A percentile compares a stretch with the other conserved stretches of the same genome.
phyloP scores from a whole-genome alignment of 1,139 yeast species.

The Magnusiomyces ingens region DNA sequence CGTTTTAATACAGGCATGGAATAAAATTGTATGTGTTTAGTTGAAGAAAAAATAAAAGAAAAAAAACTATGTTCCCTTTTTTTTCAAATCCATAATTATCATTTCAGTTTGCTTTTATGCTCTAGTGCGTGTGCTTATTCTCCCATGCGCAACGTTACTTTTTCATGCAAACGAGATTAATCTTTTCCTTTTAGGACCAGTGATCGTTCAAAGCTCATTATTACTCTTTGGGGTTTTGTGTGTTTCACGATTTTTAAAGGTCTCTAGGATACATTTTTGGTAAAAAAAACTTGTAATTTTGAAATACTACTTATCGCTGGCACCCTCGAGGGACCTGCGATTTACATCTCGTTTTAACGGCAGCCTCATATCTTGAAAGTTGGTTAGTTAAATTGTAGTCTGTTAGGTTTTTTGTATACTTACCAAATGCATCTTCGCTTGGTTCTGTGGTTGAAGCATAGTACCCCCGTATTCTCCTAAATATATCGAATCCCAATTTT shows the following conservation, averaged over 20 bases:
- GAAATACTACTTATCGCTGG: conserved; percentile 13
- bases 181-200: no score
- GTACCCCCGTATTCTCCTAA: conserved; percentile 83
- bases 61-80: conserved; percentile 7
- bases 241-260: not conserved
- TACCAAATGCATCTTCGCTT: conserved; percentile 81
- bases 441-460: conserved; percentile 52
- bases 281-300: not conserved
- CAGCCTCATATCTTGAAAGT: conserved; percentile 34
- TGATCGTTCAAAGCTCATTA: not conserved
- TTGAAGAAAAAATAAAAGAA: conserved; percentile 1
- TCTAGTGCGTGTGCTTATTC: conserved; percentile 3
- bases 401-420: conserved; percentile 35
- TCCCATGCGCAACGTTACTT: conserved; percentile 2
- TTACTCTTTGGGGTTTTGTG: not conserved
- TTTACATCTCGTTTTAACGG: conserved; percentile 50
- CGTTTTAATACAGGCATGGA: conserved; percentile 20
- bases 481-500: conserved; percentile 77
- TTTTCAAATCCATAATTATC: conserved; percentile 5
- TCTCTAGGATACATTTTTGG: not conserved
- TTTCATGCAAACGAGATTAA: conserved; percentile 6
- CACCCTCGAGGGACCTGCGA: conserved; percentile 24
- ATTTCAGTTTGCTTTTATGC: conserved; percentile 5
- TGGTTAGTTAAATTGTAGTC: no score
- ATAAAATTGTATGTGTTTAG: conserved; percentile 5